Evolutionary conservation across 768 basidiomycete species (phyloP), one percentile per base, ranked within the genome.

Genomic region (Auricularia cornea): DNA sequence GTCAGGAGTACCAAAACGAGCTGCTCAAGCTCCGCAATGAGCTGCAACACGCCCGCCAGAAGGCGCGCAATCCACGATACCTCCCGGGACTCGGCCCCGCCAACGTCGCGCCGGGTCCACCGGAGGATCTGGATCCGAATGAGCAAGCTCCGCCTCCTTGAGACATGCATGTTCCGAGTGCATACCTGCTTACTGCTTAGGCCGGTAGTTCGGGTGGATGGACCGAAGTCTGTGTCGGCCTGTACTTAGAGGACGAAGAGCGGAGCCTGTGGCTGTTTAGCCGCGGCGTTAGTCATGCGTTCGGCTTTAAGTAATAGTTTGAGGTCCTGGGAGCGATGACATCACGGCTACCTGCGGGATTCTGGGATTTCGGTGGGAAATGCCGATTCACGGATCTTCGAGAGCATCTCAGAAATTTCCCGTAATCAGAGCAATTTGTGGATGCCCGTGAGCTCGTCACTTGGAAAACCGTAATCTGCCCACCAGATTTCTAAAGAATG

Each of bases 1-100:
- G 93, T 35, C 84, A 88, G 65, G 85, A 88, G 70, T 96, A 92
- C 70, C 94, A 97, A 70, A 87, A 90, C 2, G 94, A 97, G 67
- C 78, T 96, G 63, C 76, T 78, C 3, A 81, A 87, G 33, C 81
- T 93, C 14, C 82, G 92, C 29, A 76, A 82, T 2, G 90, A 93
- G 71, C 77, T 90, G 35, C 70, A 71, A 6, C 78, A 59, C 18
- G 40, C 65, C 18, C 61, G 60, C 23, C n/a, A n/a, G n/a, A 48
- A 63, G n/a, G 32, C 57, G 48, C 23, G 35, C 62, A 67, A 59
- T 59, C 68, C 51, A 64, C 68, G 59, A 62, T 56, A 51, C 65
- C 57, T 60, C 59, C 35, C 78, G 64, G 75, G 74, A 54, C 64
- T 59, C 38, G 63, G 59, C 54, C 68, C 60, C 38, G 70, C 62